Evolutionary conservation across 768 basidiomycete genomes (phyloP), one percentile per base, ranked within the genome.

Genomic region (Lepiota venenata): DNA sequence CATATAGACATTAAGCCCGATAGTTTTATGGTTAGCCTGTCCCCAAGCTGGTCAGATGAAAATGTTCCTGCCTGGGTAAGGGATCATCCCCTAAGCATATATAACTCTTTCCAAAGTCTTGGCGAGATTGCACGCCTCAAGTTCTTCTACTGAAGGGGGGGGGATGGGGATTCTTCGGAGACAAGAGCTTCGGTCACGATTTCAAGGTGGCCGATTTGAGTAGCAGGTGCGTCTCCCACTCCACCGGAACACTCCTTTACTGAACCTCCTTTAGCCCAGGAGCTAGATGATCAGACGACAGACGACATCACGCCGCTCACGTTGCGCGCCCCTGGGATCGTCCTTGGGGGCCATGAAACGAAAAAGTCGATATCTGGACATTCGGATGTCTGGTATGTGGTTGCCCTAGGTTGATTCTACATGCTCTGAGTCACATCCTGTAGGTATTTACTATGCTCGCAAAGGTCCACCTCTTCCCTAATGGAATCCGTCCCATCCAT

Each of bases 281-380:
- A 50, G 22, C 44, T 60, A 27, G 35, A 43, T 4, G 48, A 60
- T 32, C 47, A 60, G 45, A 57, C 52, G 8, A 60, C 59, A 12
- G 58, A 50, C 54, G 27, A 56, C 50, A 63, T 52, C 16, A 63
- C 56, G 15, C 53, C 58, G 5, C 52, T 60, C 32, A 48, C 37
- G 6, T 51, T 64, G 5, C 61, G 64, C 1, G 35, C 65, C 14
- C 62, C 66, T 27, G 64, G 65, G 52, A 50, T 65, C 18, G 50
- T 64, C 9, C 52, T 65, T 18, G n/a, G 66, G 66, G 11, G 57
- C 46, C 47, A 21, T 67, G 64, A 63, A 46, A 62, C 47, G 56
- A 67, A 53, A 58, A 57, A n/a, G 59, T 67, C 18, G 64, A 67
- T 51, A 64, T 67, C 18, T 67, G 63, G 61, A 58, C 61, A 4